Base-by-base conservation (phyloP, 306 rosid species). In the Neltuma alba region DNA sequence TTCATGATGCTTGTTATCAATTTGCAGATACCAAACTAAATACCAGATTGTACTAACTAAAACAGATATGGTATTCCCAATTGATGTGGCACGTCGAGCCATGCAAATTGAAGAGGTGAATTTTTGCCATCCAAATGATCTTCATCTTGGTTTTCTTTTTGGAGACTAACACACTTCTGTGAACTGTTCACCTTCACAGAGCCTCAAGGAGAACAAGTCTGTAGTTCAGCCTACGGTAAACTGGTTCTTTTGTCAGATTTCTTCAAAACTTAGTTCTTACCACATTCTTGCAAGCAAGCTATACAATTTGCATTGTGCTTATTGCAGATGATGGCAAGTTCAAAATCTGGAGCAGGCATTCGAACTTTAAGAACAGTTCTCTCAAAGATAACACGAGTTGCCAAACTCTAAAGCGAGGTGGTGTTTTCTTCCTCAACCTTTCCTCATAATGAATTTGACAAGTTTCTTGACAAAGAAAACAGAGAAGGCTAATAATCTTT, bases 41-140 rank as follows among this genome's bases (percentile, higher is more conserved):
- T 95, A 93, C 81, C 98, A 95, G 85, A 87, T 93, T 64, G 90
- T 93, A 64, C 85, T 95, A 80, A 95, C 99, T 0, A 93, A 93
- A 92, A 88, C 98, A 0, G 98, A 93, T 62, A 38, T 58, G 23
- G 89, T 93, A 72, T 93, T 95, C 88, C 99, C 99, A 9, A 82
- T 90, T 70, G 99, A 93, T 72, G 96, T 91, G 84, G 98, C 98
- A 31, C 96, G 98, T 38, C 93, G 93, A 30, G 97, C 97, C 31
- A 89, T 82, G 93, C 97, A 89, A 87, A 91, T 95, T 68, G 98
- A 95, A 86, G 99, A 91, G 96, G 98, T 93, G 76, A 89, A 38
- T 66, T 45, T 50, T 16, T 9, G 15, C 41, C 21, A 30, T 70
- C 30, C 62, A 41, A 20, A 40, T 10, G 41, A 58, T n/a, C 15